These are phyloP conservation scores for Nothophytophthora sp. DNA, from an alignment of 352 stramenopile genomes.

Conservation along the genomic window DNA sequence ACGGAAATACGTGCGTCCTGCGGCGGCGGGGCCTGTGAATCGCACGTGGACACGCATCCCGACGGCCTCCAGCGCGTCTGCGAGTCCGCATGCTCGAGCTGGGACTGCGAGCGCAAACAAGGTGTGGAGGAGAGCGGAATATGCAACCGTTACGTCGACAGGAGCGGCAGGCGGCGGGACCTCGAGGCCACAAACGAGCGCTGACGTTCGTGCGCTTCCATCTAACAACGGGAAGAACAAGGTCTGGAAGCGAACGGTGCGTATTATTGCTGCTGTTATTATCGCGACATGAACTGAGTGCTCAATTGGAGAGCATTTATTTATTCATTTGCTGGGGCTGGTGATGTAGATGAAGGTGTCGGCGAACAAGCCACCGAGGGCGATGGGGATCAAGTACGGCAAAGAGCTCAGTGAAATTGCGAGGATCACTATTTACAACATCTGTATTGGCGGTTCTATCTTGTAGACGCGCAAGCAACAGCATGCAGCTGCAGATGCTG, in stretches of 20 bases:
- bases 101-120: constrained; percentile 43
- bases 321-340: constrained; percentile 2
- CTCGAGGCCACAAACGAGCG: not conserved
- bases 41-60: constrained; percentile 48
- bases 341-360: constrained; percentile 33
- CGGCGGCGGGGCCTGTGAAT: constrained; percentile 21
- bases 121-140: constrained; percentile 46
- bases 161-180: not conserved
- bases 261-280: not conserved
- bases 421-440: not conserved
- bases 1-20: constrained; percentile 8
- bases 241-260: constrained; percentile 35
- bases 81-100: not conserved
- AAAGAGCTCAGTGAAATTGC: not conserved
- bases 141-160: not conserved
- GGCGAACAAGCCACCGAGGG: constrained; percentile 9
- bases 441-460: not conserved
- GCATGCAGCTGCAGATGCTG: constrained; percentile 57
- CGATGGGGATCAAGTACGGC: constrained; percentile 13
- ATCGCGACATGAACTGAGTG: no score
- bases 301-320: not conserved
- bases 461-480: constrained; percentile 30
- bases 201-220: no score
- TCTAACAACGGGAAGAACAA: constrained; percentile 29
- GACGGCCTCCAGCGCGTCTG: not conserved